Evolutionary conservation across 108 stramenopile species (phyloP).

Genomic region (Fragilaria crotonensis): DNA sequence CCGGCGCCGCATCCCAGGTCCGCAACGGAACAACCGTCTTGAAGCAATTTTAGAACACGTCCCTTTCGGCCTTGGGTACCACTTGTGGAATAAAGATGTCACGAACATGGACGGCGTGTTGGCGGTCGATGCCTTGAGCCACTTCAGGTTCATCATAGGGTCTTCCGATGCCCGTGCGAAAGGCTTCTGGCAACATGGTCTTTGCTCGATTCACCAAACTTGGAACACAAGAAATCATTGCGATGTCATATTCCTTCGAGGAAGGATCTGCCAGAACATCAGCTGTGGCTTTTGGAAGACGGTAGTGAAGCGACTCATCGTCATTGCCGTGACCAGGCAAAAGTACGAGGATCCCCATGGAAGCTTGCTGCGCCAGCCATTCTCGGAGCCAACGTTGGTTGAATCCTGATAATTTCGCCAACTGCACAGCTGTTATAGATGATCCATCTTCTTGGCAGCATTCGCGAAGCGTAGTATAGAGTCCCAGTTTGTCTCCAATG

Average conservation of each 20-base stretch:
- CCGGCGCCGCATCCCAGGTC: conserved; percentile 24
- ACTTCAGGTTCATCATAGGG: conserved; percentile 16
- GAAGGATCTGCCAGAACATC: conserved; percentile 12
- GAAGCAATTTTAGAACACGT: background rate
- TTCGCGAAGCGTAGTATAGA: too few species aligned
- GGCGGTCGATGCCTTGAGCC: conserved; percentile 10
- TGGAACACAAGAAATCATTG: conserved; percentile 5
- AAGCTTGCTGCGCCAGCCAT: too few species aligned
- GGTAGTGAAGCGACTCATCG: conserved; percentile 10
- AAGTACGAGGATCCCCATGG: conserved; percentile 6
- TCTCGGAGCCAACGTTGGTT: too few species aligned
- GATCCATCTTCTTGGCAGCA: too few species aligned
- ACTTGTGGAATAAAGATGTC: conserved; percentile 11
- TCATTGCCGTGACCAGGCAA: conserved; percentile 13
- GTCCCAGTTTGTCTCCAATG: too few species aligned
- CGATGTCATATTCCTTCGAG: conserved; percentile 8
- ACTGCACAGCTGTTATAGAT: too few species aligned
- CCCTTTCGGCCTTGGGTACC: conserved; percentile 2
- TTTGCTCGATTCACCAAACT: conserved; percentile 15
- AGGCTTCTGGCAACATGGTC: conserved; percentile 18
- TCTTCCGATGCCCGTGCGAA: conserved; percentile 11
- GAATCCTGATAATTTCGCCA: too few species aligned
- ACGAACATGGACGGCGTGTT: conserved; percentile 7
- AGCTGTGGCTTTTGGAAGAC: conserved; percentile 9
- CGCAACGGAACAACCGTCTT: conserved; percentile 11